These are phyloP conservation scores for Astrephomene gubernaculifera DNA, from an alignment of 139 green algal genomes.

Conservation along the genomic window DNA sequence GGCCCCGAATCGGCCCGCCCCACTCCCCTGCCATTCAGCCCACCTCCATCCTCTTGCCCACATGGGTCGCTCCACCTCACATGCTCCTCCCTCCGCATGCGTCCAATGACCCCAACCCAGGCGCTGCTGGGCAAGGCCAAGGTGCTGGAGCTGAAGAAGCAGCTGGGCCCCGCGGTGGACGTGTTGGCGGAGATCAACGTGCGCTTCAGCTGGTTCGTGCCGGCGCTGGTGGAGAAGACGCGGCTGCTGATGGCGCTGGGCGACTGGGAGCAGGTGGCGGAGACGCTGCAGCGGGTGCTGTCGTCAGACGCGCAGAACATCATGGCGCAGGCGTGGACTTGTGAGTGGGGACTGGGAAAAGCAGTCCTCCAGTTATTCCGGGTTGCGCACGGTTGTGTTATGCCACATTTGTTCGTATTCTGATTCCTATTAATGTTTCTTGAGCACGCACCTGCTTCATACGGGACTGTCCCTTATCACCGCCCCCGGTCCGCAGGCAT, in stretches of 20 bases:
- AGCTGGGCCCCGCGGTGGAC: constrained; percentile 48
- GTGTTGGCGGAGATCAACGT: constrained; percentile 61
- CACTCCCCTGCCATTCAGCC: constrained; percentile 1
- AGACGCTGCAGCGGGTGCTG: constrained; percentile 53
- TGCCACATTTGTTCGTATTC: too few relatives aligned
- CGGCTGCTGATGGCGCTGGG: constrained; percentile 62
- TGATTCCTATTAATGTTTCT: too few relatives aligned
- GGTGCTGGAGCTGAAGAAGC: constrained; percentile 57
- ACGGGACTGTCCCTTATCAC: too few relatives aligned
- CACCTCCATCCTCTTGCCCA: too few relatives aligned
- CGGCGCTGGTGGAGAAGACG: constrained; percentile 70
- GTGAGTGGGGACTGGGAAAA: constrained; percentile 28
- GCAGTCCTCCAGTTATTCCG: too few relatives aligned
- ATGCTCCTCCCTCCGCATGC: too few relatives aligned
- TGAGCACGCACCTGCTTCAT: too few relatives aligned
- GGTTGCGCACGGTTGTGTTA: too few relatives aligned
- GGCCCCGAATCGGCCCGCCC: neutral
- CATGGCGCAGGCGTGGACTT: constrained; percentile 60
- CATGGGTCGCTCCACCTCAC: too few relatives aligned
- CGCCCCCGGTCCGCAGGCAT: constrained; percentile 30
- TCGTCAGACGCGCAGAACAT: constrained; percentile 66
- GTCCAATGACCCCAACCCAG: too few relatives aligned
- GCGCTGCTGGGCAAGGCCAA: constrained; percentile 73
- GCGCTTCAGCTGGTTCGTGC: constrained; percentile 70
- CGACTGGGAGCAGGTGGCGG: constrained; percentile 52